phyloP scores from a whole-genome alignment of 2,329 filamentous ascomycete genomes.

The Diaporthe velutina region DNA sequence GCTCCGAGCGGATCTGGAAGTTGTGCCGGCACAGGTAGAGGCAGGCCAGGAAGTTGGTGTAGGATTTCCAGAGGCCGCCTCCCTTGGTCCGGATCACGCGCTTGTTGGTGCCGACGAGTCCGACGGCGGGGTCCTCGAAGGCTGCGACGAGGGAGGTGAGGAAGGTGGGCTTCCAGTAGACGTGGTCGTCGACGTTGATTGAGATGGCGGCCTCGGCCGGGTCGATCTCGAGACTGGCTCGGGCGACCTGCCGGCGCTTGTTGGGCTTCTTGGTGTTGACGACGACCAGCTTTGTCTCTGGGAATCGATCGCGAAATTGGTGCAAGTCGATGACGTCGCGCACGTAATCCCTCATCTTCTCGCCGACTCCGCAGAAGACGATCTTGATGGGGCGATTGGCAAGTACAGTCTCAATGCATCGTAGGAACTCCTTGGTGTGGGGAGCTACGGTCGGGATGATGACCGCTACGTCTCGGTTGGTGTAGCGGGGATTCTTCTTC shows the following conservation, averaged over 20 bases:
- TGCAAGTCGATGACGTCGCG: slow-evolving; percentile 31
- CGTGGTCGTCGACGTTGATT: slow-evolving; percentile 65
- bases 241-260: slow-evolving; percentile 63
- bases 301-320: slow-evolving; percentile 35
- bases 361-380: slow-evolving; percentile 60
- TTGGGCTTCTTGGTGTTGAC: slow-evolving; percentile 51
- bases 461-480: slow-evolving; percentile 59
- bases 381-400: slow-evolving; percentile 53
- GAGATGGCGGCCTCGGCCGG: slow-evolving; percentile 56
- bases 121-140: slow-evolving; percentile 60
- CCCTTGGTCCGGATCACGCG: slow-evolving; percentile 56
- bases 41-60: slow-evolving; percentile 69
- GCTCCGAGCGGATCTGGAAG: slow-evolving; percentile 69
- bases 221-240: slow-evolving; percentile 49
- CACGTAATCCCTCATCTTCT: slow-evolving; percentile 43
- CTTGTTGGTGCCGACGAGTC: slow-evolving; percentile 70
- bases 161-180: slow-evolving; percentile 61
- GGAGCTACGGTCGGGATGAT: slow-evolving; percentile 66
- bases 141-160: slow-evolving; percentile 57
- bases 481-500: slow-evolving; percentile 47
- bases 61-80: slow-evolving; percentile 46
- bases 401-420: slow-evolving; percentile 56
- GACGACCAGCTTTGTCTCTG: slow-evolving; percentile 47
- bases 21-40: slow-evolving; percentile 73
- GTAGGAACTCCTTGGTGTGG: slow-evolving; percentile 52